Evolutionary conservation across 371 early-diverging fungal genomes (phyloP), one percentile per base, ranked within the genome.

Genomic region (Mucor irregularis): DNA sequence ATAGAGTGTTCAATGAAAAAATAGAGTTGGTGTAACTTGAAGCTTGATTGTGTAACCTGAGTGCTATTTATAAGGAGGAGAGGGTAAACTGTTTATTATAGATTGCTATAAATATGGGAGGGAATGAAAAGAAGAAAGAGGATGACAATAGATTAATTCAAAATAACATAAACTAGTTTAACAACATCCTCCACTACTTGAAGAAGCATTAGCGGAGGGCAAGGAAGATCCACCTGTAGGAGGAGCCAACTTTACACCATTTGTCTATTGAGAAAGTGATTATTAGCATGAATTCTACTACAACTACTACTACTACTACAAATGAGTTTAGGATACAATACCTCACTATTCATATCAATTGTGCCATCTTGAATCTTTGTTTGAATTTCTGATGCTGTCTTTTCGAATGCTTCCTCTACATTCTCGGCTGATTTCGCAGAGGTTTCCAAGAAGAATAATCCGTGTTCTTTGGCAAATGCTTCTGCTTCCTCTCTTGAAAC

Each of bases 401-500:
- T 63, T 11, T 64, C 60, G 58, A 78, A 78, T 11, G 73, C 90
- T 51, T 91, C 86, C 49, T 95, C 91, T 29, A 98, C 93, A 55
- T 95, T 95, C 57, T 82, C 86, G 19, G 95, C 92, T 0, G 92
- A 90, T 74, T 96, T 97, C 33, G 99, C 98, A 16, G 93, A 92
- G 0, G 97, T 90, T 62, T 98, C 98, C 75, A 93, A 82, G 64
- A 94, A 97, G 65, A 93, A 82, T 48, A 98, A 73, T 10, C 84
- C 87, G 51, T 97, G 80, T 44, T 90, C 85, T 46, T 80, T 65
- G 34, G 98, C 96, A 84, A 95, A 96, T 38, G 77, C 80, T 47
- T 90, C 89, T 38, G 91, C 98, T 64, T 95, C 95, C 64, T 95
- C 96, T 17, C 80, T 71, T 19, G 91, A 77, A 11, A 98, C 94